Evolutionary conservation across 495 filamentous ascomycete species (phyloP).

Genomic region (Parathielavia hyrcaniae): DNA sequence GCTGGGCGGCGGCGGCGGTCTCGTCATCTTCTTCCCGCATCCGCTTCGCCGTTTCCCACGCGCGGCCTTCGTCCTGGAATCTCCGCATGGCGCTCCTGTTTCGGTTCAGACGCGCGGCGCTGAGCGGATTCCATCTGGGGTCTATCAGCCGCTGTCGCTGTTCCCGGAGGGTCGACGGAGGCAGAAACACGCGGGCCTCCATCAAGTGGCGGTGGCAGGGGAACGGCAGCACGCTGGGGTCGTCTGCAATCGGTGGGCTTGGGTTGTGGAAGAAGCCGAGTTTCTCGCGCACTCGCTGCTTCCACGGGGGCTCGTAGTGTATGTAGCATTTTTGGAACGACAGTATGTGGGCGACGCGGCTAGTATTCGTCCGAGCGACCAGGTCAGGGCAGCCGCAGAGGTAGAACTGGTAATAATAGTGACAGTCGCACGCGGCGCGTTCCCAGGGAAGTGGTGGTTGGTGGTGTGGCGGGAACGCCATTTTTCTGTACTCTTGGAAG

Average conservation of each 20-base stretch:
- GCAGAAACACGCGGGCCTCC: constrained; percentile 2
- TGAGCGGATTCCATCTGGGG: not conserved
- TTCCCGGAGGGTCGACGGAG: not conserved
- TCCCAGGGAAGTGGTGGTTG: not conserved
- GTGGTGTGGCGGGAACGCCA: not conserved
- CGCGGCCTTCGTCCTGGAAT: not conserved
- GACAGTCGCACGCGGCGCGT: constrained; percentile 2
- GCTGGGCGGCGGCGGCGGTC: not conserved
- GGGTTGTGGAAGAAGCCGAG: not conserved
- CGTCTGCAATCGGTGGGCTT: not conserved
- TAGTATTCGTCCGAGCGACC: no score
- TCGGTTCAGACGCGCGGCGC: not conserved
- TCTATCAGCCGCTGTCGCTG: not conserved
- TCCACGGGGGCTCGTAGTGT: not conserved
- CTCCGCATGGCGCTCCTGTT: not conserved
- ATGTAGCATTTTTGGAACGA: not conserved
- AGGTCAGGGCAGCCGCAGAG: constrained; percentile 13
- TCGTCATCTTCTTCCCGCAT: not conserved
- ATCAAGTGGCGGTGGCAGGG: constrained; percentile 8
- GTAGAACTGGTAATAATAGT: constrained; percentile 9
- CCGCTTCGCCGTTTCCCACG: not conserved
- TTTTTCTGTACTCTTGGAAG: not conserved
- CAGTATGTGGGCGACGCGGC: not conserved
- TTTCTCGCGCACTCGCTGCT: not conserved
- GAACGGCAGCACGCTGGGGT: constrained; percentile 8